Evolutionary conservation across 192 early-diverging fungal species (phyloP).

Genomic region (Backusella circina): DNA sequence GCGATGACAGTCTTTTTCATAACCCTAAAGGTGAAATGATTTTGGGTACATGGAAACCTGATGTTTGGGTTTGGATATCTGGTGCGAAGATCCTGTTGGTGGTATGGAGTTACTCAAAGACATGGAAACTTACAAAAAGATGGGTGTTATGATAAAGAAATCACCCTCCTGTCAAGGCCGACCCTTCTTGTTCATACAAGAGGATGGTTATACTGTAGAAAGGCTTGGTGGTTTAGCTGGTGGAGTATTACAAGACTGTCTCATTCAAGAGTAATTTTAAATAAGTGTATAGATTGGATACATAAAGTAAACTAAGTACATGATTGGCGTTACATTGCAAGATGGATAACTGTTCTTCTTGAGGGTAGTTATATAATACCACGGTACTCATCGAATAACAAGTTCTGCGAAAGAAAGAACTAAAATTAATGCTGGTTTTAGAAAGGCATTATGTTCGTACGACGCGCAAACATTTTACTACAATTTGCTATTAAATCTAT

Average conservation of each 20-base stretch:
- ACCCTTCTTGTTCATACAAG: slow-evolving; percentile 51
- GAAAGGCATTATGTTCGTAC: background rate
- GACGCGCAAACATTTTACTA: background rate
- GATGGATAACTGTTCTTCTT: background rate
- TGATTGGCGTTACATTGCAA: background rate
- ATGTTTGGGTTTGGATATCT: slow-evolving; percentile 63
- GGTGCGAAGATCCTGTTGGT: slow-evolving; percentile 46
- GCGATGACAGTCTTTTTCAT: slow-evolving; percentile 8
- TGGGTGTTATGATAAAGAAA: slow-evolving; percentile 34
- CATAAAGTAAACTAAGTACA: background rate
- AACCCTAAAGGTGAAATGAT: background rate
- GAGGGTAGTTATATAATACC: background rate
- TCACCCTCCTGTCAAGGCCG: slow-evolving; percentile 15
- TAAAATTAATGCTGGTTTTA: background rate
- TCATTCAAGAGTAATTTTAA: background rate
- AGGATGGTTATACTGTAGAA: slow-evolving; percentile 51
- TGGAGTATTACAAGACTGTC: slow-evolving; percentile 40
- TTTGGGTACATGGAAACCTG: background rate
- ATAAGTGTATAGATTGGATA: background rate
- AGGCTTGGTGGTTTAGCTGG: slow-evolving; percentile 44
- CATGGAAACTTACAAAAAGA: slow-evolving; percentile 31
- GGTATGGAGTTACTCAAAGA: slow-evolving; percentile 40
- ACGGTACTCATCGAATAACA: background rate
- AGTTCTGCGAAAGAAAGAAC: background rate
- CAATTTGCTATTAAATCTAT: background rate